Base-by-base conservation (phyloP, 2,329 filamentous ascomycete genomes). In the Seiridium unicorne region DNA sequence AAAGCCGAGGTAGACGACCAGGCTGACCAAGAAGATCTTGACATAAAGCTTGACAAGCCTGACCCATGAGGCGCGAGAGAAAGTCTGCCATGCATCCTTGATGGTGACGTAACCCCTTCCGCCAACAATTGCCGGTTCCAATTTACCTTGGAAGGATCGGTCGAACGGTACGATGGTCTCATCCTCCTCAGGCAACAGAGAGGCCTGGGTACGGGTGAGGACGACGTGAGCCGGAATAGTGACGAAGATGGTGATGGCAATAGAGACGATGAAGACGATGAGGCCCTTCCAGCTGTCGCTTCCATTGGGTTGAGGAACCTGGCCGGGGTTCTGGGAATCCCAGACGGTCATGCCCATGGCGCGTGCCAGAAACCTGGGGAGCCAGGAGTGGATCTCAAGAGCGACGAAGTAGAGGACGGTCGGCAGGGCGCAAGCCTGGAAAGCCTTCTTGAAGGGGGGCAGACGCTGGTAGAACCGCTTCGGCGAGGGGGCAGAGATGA, bases 81-180 rank as follows among this genome's bases (percentile, higher is more conserved):
- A 93, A 42, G 87, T 91, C 68, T 81, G 83, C 91, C 92, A 93
- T 1, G 92, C 93, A 68, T 94, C 89, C 55, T 84, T 73, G 69
- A 94, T 83, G 46, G 89, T 85, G 63, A 91, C 82, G 65, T 85
- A 87, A 65, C 91, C 90, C 64, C 82, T 84, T 58, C 90, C 91
- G 61, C 86, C 88, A n/a, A 92, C 79, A 55, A 92, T 82, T 61
- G 85, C 84, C n/a, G 91, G 88, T 64, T 89, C 85, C 35, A 94
- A 85, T 71, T 88, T 89, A 67, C 91, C 91, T 64, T 84, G 86
- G 70, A 96, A 96, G 36, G 89, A 89, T 65, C 93, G 90, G 80
- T 98, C 94, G 69, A 98, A 97, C 38, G 92, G 89, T 42, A 98
- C 88, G 64, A 97, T 90, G 34, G 91, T 87, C 76, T 96, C 89